Evolutionary conservation across 1,139 yeast genomes (phyloP).

Genomic region (Suhomyces bolitotheri): DNA sequence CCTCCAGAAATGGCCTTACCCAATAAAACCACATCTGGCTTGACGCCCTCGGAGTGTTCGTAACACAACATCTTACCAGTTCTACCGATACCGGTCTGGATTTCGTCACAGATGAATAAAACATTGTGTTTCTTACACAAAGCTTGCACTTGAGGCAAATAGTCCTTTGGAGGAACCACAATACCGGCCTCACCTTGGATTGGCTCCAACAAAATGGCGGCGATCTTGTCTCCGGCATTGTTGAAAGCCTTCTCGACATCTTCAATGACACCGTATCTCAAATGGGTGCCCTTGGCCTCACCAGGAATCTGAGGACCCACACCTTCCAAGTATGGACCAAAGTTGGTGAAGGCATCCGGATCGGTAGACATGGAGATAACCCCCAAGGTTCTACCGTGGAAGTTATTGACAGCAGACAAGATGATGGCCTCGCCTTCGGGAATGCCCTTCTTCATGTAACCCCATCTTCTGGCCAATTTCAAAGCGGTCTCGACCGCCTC

Average conservation of each 20-base stretch:
- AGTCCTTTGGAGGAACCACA: constrained; percentile 86
- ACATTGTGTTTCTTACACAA: constrained; percentile 84
- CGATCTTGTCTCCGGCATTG: constrained; percentile 86
- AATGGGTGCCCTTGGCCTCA: constrained; percentile 48
- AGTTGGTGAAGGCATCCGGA: constrained; percentile 84
- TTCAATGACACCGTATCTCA: constrained; percentile 80
- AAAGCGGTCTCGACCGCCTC: constrained; percentile 97
- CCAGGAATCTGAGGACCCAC: constrained; percentile 83
- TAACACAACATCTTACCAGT: constrained; percentile 92
- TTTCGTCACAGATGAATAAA: constrained; percentile 90
- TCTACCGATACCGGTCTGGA: constrained; percentile 97
- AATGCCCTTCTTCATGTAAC: constrained; percentile 84
- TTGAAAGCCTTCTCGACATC: constrained; percentile 83
- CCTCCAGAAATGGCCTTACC: constrained; percentile 98
- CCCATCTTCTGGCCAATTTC: constrained; percentile 97
- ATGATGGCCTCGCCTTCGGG: constrained; percentile 82
- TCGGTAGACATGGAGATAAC: constrained; percentile 96
- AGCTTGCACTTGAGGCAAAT: constrained; percentile 68
- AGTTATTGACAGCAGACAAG: constrained; percentile 82
- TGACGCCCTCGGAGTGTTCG: constrained; percentile 78
- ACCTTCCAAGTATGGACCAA: constrained; percentile 85
- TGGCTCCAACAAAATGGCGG: constrained; percentile 91
- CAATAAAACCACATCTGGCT: constrained; percentile 82
- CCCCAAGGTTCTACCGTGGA: constrained; percentile 96
- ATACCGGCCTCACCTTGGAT: constrained; percentile 99